Base-by-base conservation (phyloP, 2,329 filamentous ascomycete species). In the Pseudovirgaria hyperparasitica region DNA sequence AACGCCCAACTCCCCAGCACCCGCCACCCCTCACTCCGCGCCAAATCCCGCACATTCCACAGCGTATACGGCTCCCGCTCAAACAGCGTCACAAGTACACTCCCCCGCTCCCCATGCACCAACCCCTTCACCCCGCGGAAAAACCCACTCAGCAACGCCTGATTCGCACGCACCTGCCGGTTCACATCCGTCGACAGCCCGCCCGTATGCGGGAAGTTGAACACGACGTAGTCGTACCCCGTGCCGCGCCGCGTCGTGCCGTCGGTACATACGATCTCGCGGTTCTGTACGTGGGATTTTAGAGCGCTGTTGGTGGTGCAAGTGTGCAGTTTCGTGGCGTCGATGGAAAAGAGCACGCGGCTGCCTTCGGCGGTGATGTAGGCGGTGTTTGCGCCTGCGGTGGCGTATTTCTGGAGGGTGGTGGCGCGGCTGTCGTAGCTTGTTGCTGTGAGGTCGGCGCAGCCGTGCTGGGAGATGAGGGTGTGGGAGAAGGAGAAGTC, bases 201-300 rank as follows among this genome's bases (percentile, higher is more conserved):
- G 37, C 90, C 90, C 4, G 92, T 80, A 59, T 98, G 90, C 19
- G 90, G 90, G 55, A 98, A 98, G 63, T 94, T 93, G 71, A 96
- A 98, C 39, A 87, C 65, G 35, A 96, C 76, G 30, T 73, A 69
- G 52, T 92, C 76, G 65, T 79, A 86, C 4, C 61, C 54, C 4
- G 55, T 55, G 42, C 30, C 40, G 44, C 5, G 12, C 32, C 7
- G 16, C 9, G 17, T 35, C 31, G 29, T 36, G 31, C 18, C 32
- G 30, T 14, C 42, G 45, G 51, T 6, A 30, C 43, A 21, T 30
- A 54, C 24, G 1, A 20, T 9, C 25, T 49, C 7, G 9, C 21
- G 22, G n/a, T n/a, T n/a, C n/a, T n/a, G n/a, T n/a, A n/a, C n/a
- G n/a, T n/a, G n/a, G n/a, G n/a, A n/a, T n/a, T n/a, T n/a, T n/a